Percentiles rank a stretch among this genome's conserved stretches.
Evolutionary conservation across 73 alveolate species (phyloP).

Genomic region (Uronychia setigera): DNA sequence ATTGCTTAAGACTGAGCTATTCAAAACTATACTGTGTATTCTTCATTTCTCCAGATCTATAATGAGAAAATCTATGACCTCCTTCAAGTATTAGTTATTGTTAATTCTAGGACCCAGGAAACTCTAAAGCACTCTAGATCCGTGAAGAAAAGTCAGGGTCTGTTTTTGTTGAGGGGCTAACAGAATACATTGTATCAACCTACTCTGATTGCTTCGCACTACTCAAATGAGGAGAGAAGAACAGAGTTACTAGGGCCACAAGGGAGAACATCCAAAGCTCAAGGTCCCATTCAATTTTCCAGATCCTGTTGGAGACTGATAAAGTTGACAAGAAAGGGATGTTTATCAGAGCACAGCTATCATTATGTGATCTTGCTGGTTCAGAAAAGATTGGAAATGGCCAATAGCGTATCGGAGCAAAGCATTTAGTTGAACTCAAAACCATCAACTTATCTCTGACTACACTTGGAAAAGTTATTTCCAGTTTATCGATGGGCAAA

Average conservation of each 20-base stretch:
- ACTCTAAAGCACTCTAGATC: neutral
- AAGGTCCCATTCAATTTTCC: conserved; percentile 28
- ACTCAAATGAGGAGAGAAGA: conserved; percentile 13
- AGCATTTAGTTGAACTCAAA: conserved; percentile 73
- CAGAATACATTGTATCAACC: conserved; percentile 20
- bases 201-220: conserved; percentile 19
- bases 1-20: too few species aligned
- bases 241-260: conserved; percentile 35
- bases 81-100: neutral
- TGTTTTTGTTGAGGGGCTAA: conserved; percentile 38
- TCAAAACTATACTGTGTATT: conserved; percentile 4
- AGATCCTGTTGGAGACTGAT: conserved; percentile 21
- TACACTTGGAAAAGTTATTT: conserved; percentile 76
- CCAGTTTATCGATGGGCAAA: neutral
- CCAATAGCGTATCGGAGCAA: conserved; percentile 43
- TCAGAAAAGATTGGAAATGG: conserved; percentile 28
- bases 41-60: conserved; percentile 16
- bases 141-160: conserved; percentile 17
- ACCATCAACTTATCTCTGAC: conserved; percentile 82
- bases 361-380: conserved; percentile 42
- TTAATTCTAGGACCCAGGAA: conserved; percentile 10
- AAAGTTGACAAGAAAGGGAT: conserved; percentile 13
- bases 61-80: conserved; percentile 35
- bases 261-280: conserved; percentile 14
- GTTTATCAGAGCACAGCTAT: conserved; percentile 9